Base-by-base conservation (phyloP, 2,329 filamentous ascomycete species). In the Exophiala oligosperma region DNA sequence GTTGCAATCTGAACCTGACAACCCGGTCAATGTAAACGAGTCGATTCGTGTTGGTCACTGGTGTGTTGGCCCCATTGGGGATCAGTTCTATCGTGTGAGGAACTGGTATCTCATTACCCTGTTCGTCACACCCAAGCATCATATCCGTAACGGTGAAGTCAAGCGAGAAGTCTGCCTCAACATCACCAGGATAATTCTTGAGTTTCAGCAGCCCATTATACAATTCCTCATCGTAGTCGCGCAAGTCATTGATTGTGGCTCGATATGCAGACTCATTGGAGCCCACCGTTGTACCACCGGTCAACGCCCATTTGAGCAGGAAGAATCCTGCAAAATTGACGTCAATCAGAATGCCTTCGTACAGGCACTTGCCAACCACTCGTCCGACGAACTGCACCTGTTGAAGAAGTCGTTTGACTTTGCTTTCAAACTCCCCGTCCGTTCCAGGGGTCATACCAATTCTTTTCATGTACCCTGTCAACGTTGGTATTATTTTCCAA, bases 301-400 rank as follows among this genome's bases (percentile, higher is more conserved):
- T 87, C 53, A 93, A 82, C 2, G 92, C 86, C 94, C 94, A 99
- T 72, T 97, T 97, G 59, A 96, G 83, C 5, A 99, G 82, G 76
- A 99, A 99, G 77, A 99, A 99, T 0, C 90, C 88, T 1, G 93
- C 92, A 77, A 99, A 99, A 51, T 86, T 86, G 59, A 97, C 87
- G 73, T 99, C 92, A 48, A 97, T 87, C 2, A 99, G 81, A 46
- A 99, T 97, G 0, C 92, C 92, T 76, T 99, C 94, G 70, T 99
- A 99, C 69, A 99, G 80, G 74, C 94, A 99, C 72, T 99, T 99
- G 9, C 94, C 94, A 26, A 99, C 87, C 28, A 99, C 84, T 2
- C 94, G 88, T 1, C 94, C 94, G 0, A 97, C 79, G 65, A 99
- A 99, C 69, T 97, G 92, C 70, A 91, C 97, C 12, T 87, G 84